phyloP scores from a whole-genome alignment of 108 stramenopile species.

The Nitzschia palea region DNA sequence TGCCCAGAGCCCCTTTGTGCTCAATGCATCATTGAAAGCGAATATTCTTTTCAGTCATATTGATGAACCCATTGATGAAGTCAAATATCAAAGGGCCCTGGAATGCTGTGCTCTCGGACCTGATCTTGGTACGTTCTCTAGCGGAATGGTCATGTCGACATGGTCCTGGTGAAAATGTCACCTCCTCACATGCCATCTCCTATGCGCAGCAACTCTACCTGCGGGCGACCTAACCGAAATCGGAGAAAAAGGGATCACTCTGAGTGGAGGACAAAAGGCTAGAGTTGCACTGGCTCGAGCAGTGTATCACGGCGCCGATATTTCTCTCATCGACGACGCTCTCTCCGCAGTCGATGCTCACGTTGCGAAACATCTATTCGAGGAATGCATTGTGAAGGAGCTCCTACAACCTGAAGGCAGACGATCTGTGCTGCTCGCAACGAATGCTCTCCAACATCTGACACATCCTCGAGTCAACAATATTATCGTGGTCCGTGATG shows the following conservation, averaged over 20 bases:
- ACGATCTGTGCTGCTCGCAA: slow-evolving; percentile 84
- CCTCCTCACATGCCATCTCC: neutral
- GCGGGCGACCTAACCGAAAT: slow-evolving; percentile 94
- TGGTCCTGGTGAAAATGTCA: neutral
- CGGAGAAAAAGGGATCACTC: slow-evolving; percentile 75
- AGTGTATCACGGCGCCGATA: slow-evolving; percentile 88
- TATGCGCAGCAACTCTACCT: slow-evolving; percentile 47
- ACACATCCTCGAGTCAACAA: slow-evolving; percentile 61
- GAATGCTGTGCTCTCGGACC: slow-evolving; percentile 75
- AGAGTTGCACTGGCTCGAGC: slow-evolving; percentile 96
- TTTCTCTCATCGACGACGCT: slow-evolving; percentile 92
- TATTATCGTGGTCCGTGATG: slow-evolving; percentile 79
- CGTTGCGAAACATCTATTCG: slow-evolving; percentile 89
- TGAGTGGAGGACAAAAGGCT: slow-evolving; percentile 92
- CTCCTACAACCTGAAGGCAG: slow-evolving; percentile 42
- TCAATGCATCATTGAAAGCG: slow-evolving; percentile 92
- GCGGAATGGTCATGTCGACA: too few species aligned
- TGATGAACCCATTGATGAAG: slow-evolving; percentile 69
- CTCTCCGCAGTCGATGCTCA: slow-evolving; percentile 94
- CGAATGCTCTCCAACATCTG: slow-evolving; percentile 91
- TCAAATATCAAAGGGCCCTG: slow-evolving; percentile 78
- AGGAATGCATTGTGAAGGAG: slow-evolving; percentile 83
- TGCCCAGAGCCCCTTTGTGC: slow-evolving; percentile 91
- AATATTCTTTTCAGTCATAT: slow-evolving; percentile 96
- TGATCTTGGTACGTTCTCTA: slow-evolving; percentile 59